phyloP scores from a whole-genome alignment of 1,284 basidiomycete species.

The Marasmius tenuissimus region DNA sequence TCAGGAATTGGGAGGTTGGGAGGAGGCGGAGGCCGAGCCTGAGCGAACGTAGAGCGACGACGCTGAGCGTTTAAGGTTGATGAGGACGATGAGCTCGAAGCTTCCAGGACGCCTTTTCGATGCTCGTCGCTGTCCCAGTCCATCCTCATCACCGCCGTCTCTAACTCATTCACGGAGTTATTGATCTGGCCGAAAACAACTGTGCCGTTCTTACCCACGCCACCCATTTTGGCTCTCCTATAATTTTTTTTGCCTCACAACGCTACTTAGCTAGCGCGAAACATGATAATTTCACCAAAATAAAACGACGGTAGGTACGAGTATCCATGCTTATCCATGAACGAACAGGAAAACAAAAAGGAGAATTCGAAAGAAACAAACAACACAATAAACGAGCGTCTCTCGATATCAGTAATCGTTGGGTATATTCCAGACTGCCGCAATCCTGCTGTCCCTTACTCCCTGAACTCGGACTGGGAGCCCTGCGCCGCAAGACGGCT shows the following conservation, averaged over 20 bases:
- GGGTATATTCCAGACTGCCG: slow-evolving; percentile 10
- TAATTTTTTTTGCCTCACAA: neutral
- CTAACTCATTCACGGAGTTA: neutral
- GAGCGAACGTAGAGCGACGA: slow-evolving; percentile 67
- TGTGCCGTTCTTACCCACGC: slow-evolving; percentile 5
- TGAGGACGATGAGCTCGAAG: neutral
- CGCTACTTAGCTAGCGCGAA: neutral
- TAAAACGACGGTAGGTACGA: slow-evolving; percentile 1
- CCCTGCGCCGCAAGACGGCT: slow-evolving; percentile 87
- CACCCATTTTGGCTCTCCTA: neutral
- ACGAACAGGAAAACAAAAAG: neutral
- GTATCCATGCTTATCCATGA: slow-evolving; percentile 3
- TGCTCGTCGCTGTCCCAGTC: slow-evolving; percentile 8
- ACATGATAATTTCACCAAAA: neutral
- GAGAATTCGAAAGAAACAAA: neutral
- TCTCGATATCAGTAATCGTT: slow-evolving; percentile 6
- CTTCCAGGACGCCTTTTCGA: slow-evolving; percentile 1
- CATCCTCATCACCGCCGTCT: slow-evolving; percentile 5
- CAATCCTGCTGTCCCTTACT: slow-evolving; percentile 29
- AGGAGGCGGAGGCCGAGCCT: slow-evolving; percentile 66
- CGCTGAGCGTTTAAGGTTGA: slow-evolving; percentile 45
- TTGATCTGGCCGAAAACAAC: neutral
- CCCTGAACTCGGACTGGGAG: slow-evolving; percentile 62
- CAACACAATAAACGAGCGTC: slow-evolving; percentile 9
- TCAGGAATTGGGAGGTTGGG: slow-evolving; percentile 73